A percentile compares a stretch with the other conserved stretches of the same genome.
Evolutionary conservation across 371 early-diverging fungal species (phyloP).

Genomic region (Rhizopus stolonifer): DNA sequence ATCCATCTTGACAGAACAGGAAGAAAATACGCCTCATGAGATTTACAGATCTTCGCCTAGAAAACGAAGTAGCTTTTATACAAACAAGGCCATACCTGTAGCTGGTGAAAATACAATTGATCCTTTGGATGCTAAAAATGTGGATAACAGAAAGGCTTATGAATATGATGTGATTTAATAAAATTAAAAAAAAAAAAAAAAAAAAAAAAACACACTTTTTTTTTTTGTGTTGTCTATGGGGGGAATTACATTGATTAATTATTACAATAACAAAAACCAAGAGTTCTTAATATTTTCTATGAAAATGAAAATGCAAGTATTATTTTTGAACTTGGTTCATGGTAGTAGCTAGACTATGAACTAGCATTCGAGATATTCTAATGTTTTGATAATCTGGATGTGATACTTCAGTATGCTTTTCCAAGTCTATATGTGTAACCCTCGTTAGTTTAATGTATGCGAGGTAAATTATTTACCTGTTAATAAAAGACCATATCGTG

Average conservation of each 20-base stretch:
- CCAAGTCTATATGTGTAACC: slow-evolving; percentile 26
- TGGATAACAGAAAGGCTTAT: slow-evolving; percentile 27
- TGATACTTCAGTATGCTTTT: slow-evolving; percentile 37
- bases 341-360: slow-evolving; percentile 36
- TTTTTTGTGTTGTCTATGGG: too few relatives aligned
- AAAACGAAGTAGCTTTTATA: slow-evolving; percentile 23
- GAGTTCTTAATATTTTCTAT: neutral
- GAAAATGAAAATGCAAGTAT: neutral
- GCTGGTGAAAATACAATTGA: slow-evolving; percentile 15
- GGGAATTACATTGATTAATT: too few relatives aligned
- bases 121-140: slow-evolving; percentile 34
- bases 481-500: slow-evolving; percentile 39
- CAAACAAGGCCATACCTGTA: neutral
- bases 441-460: too few relatives aligned
- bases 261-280: neutral
- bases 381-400: slow-evolving; percentile 43
- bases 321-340: slow-evolving; percentile 47
- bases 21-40: neutral
- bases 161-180: slow-evolving; percentile 23
- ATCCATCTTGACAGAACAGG: slow-evolving; percentile 24
- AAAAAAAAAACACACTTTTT: too few relatives aligned
- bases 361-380: slow-evolving; percentile 26
- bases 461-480: slow-evolving; percentile 30
- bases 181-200: neutral
- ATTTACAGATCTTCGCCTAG: slow-evolving; percentile 2